Evolutionary conservation across 106 monocot genomes (phyloP).

Genomic region (Hemerocallis citrina): DNA sequence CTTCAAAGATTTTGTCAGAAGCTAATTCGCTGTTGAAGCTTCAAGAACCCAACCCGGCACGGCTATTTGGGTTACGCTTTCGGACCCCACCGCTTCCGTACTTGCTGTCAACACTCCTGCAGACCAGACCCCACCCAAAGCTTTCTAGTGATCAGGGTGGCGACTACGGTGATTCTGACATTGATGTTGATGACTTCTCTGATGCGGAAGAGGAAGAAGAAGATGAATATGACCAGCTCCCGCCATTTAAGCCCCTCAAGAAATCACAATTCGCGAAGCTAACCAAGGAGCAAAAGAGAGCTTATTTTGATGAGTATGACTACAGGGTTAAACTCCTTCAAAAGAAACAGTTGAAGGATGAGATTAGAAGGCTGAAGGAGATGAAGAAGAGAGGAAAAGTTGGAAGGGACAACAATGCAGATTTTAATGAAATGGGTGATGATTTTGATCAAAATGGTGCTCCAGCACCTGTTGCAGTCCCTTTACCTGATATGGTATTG

Average conservation of each 20-base stretch:
- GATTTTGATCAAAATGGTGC: conserved; percentile 72
- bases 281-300: conserved; percentile 70
- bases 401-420: conserved; percentile 10
- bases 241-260: conserved; percentile 78
- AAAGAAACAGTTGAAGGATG: conserved; percentile 94
- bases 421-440: conserved; percentile 43
- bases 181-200: conserved; percentile 68
- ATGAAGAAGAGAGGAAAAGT: conserved; percentile 65
- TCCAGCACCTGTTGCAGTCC: conserved; percentile 68
- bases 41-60: conserved; percentile 66
- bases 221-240: conserved; percentile 85
- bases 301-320: conserved; percentile 91
- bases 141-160: conserved; percentile 49
- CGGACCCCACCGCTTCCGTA: conserved; percentile 88
- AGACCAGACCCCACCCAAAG: conserved; percentile 76
- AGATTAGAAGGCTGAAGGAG: conserved; percentile 68
- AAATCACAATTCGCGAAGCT: conserved; percentile 71
- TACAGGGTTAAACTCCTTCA: conserved; percentile 89
- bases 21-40: conserved; percentile 78
- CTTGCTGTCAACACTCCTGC: conserved; percentile 82
- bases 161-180: conserved; percentile 67
- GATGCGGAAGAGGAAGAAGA: conserved; percentile 72
- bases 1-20: conserved; percentile 91
- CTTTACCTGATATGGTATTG: conserved; percentile 86
- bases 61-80: conserved; percentile 71